Evolutionary conservation across 768 basidiomycete genomes (phyloP), one percentile per base, ranked within the genome.

Genomic region (Daedaleopsis sinensis): DNA sequence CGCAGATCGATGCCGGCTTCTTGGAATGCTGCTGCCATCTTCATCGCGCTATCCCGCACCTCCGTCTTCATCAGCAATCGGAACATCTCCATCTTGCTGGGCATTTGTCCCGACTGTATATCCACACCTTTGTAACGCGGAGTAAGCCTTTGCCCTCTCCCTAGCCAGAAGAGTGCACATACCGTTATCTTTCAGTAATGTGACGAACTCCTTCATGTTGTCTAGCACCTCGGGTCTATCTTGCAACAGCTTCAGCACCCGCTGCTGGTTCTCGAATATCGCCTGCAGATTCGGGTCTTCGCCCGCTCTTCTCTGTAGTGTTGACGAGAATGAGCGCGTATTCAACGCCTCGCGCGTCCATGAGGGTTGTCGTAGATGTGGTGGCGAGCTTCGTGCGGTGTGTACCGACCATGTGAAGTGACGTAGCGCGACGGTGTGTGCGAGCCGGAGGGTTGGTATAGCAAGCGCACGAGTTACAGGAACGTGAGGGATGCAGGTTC

Each of bases 71-170:
- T 64, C 2, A 64, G 44, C 36, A 64, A 51, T 36, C 54, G 32
- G 2, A 64, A 27, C 58, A 64, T 64, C 4, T 59, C 62, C 62
- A 64, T 59, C 58, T 64, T 64, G 44, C 58, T 59, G n/a, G 62
- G 62, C 53, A 64, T 53, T 38, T 57, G 43, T n/a, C 62, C 62
- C 32, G 62, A 56, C 15, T 46, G 12, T 21, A 59, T 50, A 38
- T 64, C 58, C 4, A 64, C 42, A 27, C 62, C 62, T 64, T 38
- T 19, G 35, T 21, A 15, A 50, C 21, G 7, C 18, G 3, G 27
- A 3, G 7, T 32, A 32, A 32, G 7, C 27, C 7, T 7, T 32
- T 32, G 27, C 27, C 27, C 27, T 32, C 7, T 32, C 6, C 32
- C 15, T 32, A 37, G 32, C 15, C 24, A 35, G n/a, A 16, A 7